Percentiles rank a stretch among this genome's conserved stretches.
Evolutionary conservation across 805 yeast genomes (phyloP).

Genomic region (Blastobotrys peoriensis): DNA sequence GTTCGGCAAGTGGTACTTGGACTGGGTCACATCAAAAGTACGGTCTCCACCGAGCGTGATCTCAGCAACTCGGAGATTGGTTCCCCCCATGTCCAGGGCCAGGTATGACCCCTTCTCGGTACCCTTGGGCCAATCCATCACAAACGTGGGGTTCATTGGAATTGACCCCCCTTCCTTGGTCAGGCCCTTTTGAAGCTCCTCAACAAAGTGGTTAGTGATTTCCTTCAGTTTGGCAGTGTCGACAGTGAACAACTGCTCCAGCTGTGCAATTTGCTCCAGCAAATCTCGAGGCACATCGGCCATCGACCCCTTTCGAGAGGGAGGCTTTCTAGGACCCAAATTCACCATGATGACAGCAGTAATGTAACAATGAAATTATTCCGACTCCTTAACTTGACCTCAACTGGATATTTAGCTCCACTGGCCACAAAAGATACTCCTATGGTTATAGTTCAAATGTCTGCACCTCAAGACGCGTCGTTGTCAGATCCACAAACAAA

Average conservation of each 20-base stretch:
- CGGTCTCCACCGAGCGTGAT: slow-evolving; percentile 79
- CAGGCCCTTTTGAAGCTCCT: slow-evolving; percentile 78
- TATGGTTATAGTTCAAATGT: too few species aligned
- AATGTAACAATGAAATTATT: too few species aligned
- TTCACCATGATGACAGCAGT: slow-evolving; percentile 73
- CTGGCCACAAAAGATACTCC: too few species aligned
- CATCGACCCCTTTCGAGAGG: slow-evolving; percentile 65
- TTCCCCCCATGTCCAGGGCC: slow-evolving; percentile 96
- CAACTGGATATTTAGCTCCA: too few species aligned
- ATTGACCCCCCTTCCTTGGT: slow-evolving; percentile 68
- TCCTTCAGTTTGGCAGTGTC: slow-evolving; percentile 51
- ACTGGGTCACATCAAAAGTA: slow-evolving; percentile 78
- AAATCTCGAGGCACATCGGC: slow-evolving; percentile 62
- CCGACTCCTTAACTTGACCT: too few species aligned
- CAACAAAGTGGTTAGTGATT: slow-evolving; percentile 69
- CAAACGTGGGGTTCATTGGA: slow-evolving; percentile 98
- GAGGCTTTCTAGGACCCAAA: slow-evolving; percentile 79
- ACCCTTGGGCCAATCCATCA: slow-evolving; percentile 88
- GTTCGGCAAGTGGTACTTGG: slow-evolving; percentile 76
- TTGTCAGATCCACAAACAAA: too few species aligned
- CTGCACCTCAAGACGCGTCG: too few species aligned
- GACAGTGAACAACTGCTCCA: slow-evolving; percentile 61
- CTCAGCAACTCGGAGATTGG: slow-evolving; percentile 88
- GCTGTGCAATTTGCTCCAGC: slow-evolving; percentile 48
- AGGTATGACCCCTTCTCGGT: slow-evolving; percentile 81